Base-by-base conservation (phyloP, 1,284 basidiomycete species). In the Blastosporella zonata region DNA sequence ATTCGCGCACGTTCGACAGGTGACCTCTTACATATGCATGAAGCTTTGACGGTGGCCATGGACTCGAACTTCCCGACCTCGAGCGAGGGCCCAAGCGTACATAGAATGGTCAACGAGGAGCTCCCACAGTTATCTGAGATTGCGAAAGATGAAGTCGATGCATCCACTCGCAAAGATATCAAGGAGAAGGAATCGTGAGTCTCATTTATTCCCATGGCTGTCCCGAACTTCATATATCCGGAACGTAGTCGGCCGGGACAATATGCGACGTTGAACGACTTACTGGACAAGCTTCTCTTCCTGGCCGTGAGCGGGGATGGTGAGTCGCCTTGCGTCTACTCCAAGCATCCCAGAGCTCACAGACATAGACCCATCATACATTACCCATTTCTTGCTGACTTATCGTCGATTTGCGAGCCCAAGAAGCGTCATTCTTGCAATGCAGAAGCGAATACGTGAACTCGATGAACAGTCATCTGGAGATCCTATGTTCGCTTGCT, bases 361-460 rank as follows among this genome's bases (percentile, higher is more conserved):
- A 22, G 10, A 17, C 13, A 12, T 1, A 90, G 88, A 91, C 64
- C 78, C 85, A 10, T 75, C 78, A 3, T 91, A 82, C 60, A 79
- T 89, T 23, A 80, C 79, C 1, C 81, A 90, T 64, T 90, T 91
- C 64, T 71, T 91, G 42, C 74, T 91, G 29, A 90, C 87, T 9
- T 90, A 87, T 63, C 82, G 88, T 28, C 74, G 86, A 53, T 91
- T 91, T 62, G 76, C 86, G 37, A 86, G 76, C 39, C 88, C 88
- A 10, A 77, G 88, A 34, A 82, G 74, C 49, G 68, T 91, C 12
- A 70, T 91, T n/a, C 72, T 90, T 41, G 84, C 87, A 3, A 89
- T 91, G 85, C 87, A 90, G 64, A 87, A 88, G 60, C 82, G 87
- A 38, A 84, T 90, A 77, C 79, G 85, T 27, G 79, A 85, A 54